Conservation (phyloP, 2,329 filamentous ascomycete genomes). For the Ophiostoma triangulosporum region DNA sequence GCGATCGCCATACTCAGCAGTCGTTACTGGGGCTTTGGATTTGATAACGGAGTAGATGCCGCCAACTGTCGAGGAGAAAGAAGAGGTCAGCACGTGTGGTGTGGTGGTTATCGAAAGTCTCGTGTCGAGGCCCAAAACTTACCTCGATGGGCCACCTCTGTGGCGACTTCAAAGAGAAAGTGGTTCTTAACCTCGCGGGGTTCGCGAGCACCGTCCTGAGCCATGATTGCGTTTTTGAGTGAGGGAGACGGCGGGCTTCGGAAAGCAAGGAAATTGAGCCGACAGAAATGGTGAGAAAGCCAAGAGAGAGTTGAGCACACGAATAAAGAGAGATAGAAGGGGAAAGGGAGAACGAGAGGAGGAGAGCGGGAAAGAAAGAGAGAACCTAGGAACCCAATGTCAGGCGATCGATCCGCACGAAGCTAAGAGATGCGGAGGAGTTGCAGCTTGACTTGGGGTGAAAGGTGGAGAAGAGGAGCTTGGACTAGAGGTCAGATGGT, state of each 20-base stretch:
- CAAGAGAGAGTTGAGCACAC: neutral
- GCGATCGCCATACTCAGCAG: constrained; percentile 93
- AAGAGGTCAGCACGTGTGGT: neutral
- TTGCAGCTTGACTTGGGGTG: constrained; percentile 5
- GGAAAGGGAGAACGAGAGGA: constrained; percentile 9
- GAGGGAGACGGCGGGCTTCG: neutral
- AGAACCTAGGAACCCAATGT: constrained; percentile 1
- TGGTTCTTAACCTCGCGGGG: constrained; percentile 80
- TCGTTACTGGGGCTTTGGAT: constrained; percentile 95
- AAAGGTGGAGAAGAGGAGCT: constrained; percentile 6
- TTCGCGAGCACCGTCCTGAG: constrained; percentile 28
- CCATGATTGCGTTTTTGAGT: constrained; percentile 10
- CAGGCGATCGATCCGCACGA: neutral
- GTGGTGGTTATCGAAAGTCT: neutral
- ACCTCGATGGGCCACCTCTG: constrained; percentile 95
- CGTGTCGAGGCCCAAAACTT: constrained; percentile 20
- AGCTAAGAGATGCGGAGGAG: constrained; percentile 6
- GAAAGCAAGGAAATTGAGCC: neutral
- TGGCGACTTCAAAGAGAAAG: constrained; percentile 90
- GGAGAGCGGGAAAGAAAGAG: neutral
- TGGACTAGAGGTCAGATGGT: constrained; percentile 3
- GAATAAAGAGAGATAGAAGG: neutral
- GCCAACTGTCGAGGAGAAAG: constrained; percentile 47
- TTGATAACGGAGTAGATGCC: constrained; percentile 99
- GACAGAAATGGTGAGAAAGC: neutral